Base-by-base conservation (phyloP, 2,329 filamentous ascomycete genomes). In the Blumeria graminis region DNA sequence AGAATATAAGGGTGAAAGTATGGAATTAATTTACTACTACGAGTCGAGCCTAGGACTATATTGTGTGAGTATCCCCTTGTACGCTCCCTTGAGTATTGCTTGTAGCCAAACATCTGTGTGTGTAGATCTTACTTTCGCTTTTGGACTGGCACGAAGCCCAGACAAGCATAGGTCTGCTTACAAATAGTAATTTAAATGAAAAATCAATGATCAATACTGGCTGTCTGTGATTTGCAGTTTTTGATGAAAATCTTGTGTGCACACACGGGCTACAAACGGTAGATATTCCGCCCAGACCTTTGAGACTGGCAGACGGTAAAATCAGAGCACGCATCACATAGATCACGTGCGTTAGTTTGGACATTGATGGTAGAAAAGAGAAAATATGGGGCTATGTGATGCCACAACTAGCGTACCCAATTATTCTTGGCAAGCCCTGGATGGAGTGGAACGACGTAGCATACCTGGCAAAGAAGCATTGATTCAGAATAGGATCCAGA, bases 211-310 rank as follows among this genome's bases (percentile, higher is more conserved):
- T 53, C 39, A 13, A 53, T 16, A 53, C 34, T 22, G 51, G 34
- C 51, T 53, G 34, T 39, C 10, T 53, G 14, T 52, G 45, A 8
- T 48, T 48, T 48, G 18, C 14, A 38, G 51, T 53, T n/a, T 18
- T 53, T 14, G 34, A 53, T 53, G 51, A 53, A 8, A 53, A 18
- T 36, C 51, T 53, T 53, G 50, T 53, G 50, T 35, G 33, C 33
- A 53, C 13, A 14, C 1, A 53, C 39, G 18, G 39, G 28, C 35
- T 52, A 9, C 22, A 14, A 34, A 52, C 48, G 7, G 22, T 34
- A 52, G 33, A 52, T 11, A 52, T 34, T 52, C 34, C 33, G n/a
- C 48, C 22, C 48, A n/a, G 48, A 14, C 14, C n/a, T 34, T 22
- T 35, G 35, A 10, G 35, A 13, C 22, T 52, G 11, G 32, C 32